Conservation (phyloP, 1,139 yeast genomes). For the Yamadazyma aaseri region DNA sequence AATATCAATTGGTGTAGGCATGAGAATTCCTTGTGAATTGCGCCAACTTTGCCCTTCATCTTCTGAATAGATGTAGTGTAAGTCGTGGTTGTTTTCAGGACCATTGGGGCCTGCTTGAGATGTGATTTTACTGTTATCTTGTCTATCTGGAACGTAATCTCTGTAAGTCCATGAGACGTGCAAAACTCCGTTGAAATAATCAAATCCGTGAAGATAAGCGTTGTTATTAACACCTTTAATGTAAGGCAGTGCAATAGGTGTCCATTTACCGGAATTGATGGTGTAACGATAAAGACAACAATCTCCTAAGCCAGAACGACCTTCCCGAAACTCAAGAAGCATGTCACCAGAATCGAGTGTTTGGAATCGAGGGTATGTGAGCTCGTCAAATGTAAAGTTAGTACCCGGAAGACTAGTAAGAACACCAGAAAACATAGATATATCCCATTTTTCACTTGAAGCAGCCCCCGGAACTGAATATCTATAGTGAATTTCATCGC, state of each 20-base stretch:
- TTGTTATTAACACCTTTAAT: conserved; percentile 16
- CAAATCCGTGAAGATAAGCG: conserved; percentile 18
- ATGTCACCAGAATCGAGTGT: conserved; percentile 14
- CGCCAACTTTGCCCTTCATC: conserved; percentile 15
- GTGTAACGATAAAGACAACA: conserved; percentile 13
- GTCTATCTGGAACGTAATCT: conserved; percentile 12
- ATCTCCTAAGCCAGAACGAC: conserved; percentile 19
- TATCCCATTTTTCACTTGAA: background rate
- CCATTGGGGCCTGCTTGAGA: conserved; percentile 19
- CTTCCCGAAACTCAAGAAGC: conserved; percentile 16
- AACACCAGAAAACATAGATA: conserved; percentile 3
- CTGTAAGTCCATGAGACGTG: conserved; percentile 18
- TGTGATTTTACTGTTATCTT: conserved; percentile 4
- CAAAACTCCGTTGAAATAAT: conserved; percentile 9
- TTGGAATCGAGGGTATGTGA: conserved; percentile 18
- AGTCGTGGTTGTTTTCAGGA: conserved; percentile 18
- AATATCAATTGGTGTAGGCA: conserved; percentile 11
- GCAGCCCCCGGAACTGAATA: conserved; percentile 7
- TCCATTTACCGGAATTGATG: conserved; percentile 9
- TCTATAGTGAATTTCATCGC: conserved; percentile 14
- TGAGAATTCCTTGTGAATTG: conserved; percentile 8
- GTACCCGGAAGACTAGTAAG: background rate
- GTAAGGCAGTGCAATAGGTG: conserved; percentile 10
- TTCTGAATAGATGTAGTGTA: conserved; percentile 11
- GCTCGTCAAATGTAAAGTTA: conserved; percentile 7